Base-by-base conservation (phyloP, 106 monocot genomes). In the Dendrobium officinale region DNA sequence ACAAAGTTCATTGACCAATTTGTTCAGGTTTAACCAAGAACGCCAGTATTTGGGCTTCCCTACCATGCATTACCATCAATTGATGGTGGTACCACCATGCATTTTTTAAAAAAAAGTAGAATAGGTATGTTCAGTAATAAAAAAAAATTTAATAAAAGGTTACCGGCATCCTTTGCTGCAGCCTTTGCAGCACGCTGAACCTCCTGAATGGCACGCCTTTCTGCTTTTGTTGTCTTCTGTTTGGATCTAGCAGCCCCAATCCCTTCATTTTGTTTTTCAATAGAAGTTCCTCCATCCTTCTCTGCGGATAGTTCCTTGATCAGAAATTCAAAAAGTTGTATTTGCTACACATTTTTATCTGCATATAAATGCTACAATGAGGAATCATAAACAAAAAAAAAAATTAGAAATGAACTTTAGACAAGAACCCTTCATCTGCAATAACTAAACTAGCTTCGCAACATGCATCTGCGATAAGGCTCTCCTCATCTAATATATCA, bases 111-210 rank as follows among this genome's bases (percentile, higher is more conserved):
- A 16, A 3, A 72, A 15, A 40, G 37, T 37, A 37, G 37, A 37
- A 37, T 37, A 72, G 5, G 72, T 9, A 72, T 4, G 40, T 8
- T 40, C 40, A 33, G 17, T 72, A 43, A 20, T n/a, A 18, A 75
- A 18, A 31, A 44, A 75, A 43, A n/a, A 20, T 44, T 75, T 75
- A 42, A 45, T 19, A 82, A 66, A 75, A 31, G 7, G 11, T 85
- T 78, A 92, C 92, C 92, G 59, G 88, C 68, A 59, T 88, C 93
- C 80, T 85, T 93, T 15, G 88, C 83, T 42, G 88, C 87, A 70
- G 88, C 90, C 51, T 94, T 94, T 42, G 91, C 88, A 82, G 91
- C 90, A 75, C 94, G 91, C 45, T 94, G 91, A 73, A 86, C 89
- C 54, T 94, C 94, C 73, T 94, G 94, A 74, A 86, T 70, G 9